These are phyloP conservation scores for Marasmius fiardii DNA, from an alignment of 1,284 basidiomycete genomes.

Conservation along the genomic window DNA sequence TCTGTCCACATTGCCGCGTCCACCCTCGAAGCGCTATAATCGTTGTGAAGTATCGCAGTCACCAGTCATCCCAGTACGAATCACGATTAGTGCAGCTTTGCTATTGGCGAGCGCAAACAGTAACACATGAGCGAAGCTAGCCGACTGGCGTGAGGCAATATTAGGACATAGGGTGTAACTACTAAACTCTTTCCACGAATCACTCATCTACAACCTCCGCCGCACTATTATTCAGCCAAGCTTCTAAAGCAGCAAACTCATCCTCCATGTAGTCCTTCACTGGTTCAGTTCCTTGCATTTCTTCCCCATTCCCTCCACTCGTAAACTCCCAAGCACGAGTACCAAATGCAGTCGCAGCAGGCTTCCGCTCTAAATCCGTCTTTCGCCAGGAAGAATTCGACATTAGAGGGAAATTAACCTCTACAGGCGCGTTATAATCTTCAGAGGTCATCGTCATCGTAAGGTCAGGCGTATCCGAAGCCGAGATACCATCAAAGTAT, in stretches of 20 bases:
- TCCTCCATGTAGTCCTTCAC: slow-evolving; percentile 23
- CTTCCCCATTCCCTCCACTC: background rate
- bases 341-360: background rate
- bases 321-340: background rate
- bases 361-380: background rate
- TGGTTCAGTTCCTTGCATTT: background rate
- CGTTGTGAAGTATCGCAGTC: too few relatives aligned
- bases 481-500: slow-evolving; percentile 30
- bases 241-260: slow-evolving; percentile 41
- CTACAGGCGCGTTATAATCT: slow-evolving; percentile 8
- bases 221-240: slow-evolving; percentile 42
- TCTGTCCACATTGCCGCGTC: too few relatives aligned
- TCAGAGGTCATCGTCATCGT: slow-evolving; percentile 11
- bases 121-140: too few relatives aligned
- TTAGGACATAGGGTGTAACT: background rate
- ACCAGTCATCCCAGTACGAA: too few relatives aligned
- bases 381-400: background rate
- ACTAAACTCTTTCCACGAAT: background rate
- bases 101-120: too few relatives aligned
- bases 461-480: slow-evolving; percentile 19
- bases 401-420: background rate
- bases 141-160: too few relatives aligned
- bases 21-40: too few relatives aligned
- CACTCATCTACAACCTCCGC: slow-evolving; percentile 31
- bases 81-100: too few relatives aligned